Percentiles rank a stretch among this genome's conserved stretches.
These are phyloP conservation scores for Phoma sp. DNA, from an alignment of 2,329 filamentous ascomycete species.

Conservation along the genomic window DNA sequence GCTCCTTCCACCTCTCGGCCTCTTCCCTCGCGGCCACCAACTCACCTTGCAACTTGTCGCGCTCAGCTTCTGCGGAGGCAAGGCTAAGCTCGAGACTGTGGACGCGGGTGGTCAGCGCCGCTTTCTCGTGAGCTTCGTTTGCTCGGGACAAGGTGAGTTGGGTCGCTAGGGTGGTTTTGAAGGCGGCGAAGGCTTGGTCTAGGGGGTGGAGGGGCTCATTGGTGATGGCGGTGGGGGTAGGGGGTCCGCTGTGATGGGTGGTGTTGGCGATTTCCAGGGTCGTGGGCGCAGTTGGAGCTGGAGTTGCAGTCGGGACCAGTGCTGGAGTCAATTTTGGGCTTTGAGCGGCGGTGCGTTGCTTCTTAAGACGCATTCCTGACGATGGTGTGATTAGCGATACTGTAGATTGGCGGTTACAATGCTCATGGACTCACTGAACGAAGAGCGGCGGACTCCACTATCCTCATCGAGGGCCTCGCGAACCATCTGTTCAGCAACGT, in stretches of 20 bases:
- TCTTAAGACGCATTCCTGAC: not conserved
- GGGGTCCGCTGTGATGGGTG: not conserved
- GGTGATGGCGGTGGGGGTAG: not conserved
- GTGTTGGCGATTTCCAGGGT: not conserved
- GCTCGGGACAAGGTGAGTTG: not conserved
- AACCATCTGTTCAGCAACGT: not conserved
- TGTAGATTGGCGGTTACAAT: not conserved
- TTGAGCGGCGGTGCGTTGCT: not conserved
- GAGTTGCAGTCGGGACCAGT: not conserved
- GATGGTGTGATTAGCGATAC: not conserved
- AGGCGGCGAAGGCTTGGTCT: not conserved
- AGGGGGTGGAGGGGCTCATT: not conserved
- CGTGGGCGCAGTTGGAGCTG: not conserved
- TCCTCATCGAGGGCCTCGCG: not conserved
- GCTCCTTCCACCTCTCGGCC: not conserved
- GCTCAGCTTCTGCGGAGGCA: not conserved
- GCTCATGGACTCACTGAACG: not conserved
- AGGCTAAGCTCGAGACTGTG: not conserved
- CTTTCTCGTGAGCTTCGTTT: not conserved
- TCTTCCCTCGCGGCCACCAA: not conserved
- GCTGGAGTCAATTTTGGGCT: not conserved
- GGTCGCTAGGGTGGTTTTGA: not conserved
- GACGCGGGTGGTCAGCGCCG: not conserved
- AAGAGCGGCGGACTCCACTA: not conserved
- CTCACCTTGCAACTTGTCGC: not conserved